Evolutionary conservation across 75 land plant genomes (phyloP).

Genomic region (Picea sitchensis): DNA sequence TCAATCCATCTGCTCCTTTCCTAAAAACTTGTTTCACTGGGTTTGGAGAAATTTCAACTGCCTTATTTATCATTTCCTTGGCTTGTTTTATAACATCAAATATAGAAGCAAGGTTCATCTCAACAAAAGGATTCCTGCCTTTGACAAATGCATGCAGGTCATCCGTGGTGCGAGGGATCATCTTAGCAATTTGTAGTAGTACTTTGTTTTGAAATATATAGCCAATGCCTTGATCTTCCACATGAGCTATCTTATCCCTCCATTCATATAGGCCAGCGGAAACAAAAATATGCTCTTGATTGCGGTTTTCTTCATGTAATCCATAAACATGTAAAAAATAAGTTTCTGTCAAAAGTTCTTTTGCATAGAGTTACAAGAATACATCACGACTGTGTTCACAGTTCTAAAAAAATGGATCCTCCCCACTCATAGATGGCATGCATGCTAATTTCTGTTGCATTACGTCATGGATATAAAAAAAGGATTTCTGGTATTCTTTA

Average conservation of each 20-base stretch:
- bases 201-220: slow-evolving; percentile 82
- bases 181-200: slow-evolving; percentile 73
- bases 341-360: slow-evolving; percentile 73
- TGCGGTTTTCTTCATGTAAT: slow-evolving; percentile 48
- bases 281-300: slow-evolving; percentile 67
- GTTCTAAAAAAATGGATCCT: slow-evolving; percentile 61
- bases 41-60: neutral
- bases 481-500: neutral
- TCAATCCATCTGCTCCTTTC: too few relatives aligned
- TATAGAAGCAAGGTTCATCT: slow-evolving; percentile 49
- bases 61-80: neutral
- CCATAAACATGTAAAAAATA: slow-evolving; percentile 76
- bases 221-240: slow-evolving; percentile 93
- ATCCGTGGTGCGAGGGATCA: slow-evolving; percentile 54
- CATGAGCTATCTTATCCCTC: slow-evolving; percentile 81
- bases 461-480: neutral
- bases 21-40: neutral
- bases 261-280: slow-evolving; percentile 78
- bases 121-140: slow-evolving; percentile 64
- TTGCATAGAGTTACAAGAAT: slow-evolving; percentile 87
- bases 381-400: slow-evolving; percentile 69
- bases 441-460: neutral
- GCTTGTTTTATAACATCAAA: slow-evolving; percentile 41
- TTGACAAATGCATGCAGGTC: slow-evolving; percentile 46
- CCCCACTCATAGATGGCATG: slow-evolving; percentile 17